A percentile compares a stretch with the other conserved stretches of the same genome.
Conservation (phyloP, 805 yeast species). For the Suhomyces sp. region DNA sequence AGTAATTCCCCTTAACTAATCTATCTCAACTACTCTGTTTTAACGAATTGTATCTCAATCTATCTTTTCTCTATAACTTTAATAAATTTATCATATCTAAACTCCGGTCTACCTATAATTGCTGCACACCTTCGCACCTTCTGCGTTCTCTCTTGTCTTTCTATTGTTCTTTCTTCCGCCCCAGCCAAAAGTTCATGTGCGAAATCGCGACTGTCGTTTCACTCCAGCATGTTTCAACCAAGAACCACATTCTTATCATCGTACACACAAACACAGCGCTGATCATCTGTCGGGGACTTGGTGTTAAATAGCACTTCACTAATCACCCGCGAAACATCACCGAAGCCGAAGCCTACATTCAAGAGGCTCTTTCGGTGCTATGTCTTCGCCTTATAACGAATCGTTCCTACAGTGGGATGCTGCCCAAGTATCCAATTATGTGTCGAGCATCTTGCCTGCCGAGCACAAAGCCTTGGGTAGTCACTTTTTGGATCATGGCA, state of each 20-base stretch:
- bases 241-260: neutral
- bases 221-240: neutral
- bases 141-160: neutral
- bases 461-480: constrained; percentile 21
- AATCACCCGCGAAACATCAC: neutral
- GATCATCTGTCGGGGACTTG: neutral
- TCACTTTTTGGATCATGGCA: constrained; percentile 53
- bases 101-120: neutral
- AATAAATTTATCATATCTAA: no score
- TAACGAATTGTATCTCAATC: no score
- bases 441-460: constrained; percentile 22
- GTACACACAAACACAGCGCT: neutral
- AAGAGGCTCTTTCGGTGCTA: neutral
- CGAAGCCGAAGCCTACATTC: neutral
- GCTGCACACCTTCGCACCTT: neutral
- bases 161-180: neutral
- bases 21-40: neutral
- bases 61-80: no score
- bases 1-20: neutral
- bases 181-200: constrained; percentile 1
- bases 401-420: constrained; percentile 44
- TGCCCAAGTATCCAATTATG: constrained; percentile 41
- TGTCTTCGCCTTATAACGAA: constrained; percentile 20
- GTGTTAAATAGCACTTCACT: neutral
- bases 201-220: neutral